Evolutionary conservation across 2,329 filamentous ascomycete species (phyloP).

Genomic region (Rhinocladiella mackenziei): DNA sequence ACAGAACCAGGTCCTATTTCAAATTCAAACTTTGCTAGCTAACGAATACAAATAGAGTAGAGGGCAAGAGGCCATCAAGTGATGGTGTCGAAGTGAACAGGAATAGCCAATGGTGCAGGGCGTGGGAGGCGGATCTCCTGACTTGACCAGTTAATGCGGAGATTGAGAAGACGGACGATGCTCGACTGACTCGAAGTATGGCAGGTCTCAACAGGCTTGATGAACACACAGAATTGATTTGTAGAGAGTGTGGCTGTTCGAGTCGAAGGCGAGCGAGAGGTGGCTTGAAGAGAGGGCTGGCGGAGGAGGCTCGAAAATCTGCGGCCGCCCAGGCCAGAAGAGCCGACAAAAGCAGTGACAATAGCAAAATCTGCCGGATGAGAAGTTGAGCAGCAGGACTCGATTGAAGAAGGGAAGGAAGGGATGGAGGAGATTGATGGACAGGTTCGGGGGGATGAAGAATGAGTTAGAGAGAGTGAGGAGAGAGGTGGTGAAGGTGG

Average conservation of each 20-base stretch:
- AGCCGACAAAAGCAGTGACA: constrained; percentile 9
- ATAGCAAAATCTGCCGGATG: constrained; percentile 2
- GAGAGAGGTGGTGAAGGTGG: constrained; percentile 4
- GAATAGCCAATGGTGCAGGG: constrained; percentile 3
- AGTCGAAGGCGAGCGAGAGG: constrained; percentile 19
- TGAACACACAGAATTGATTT: constrained; percentile 3
- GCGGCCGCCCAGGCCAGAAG: constrained; percentile 6
- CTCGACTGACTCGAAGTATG: background rate
- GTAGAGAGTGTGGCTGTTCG: constrained; percentile 21
- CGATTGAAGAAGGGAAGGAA: constrained; percentile 2
- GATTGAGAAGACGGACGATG: background rate
- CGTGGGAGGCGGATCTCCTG: constrained; percentile 6
- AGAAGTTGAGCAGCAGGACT: constrained; percentile 2
- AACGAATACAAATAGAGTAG: constrained; percentile 4
- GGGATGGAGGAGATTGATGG: constrained; percentile 2
- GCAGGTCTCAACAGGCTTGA: background rate
- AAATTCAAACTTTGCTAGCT: constrained; percentile 2
- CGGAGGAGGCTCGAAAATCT: constrained; percentile 18
- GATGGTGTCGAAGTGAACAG: constrained; percentile 1
- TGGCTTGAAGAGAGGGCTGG: constrained; percentile 16
- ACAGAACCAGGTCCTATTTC: no score
- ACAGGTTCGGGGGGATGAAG: constrained; percentile 1
- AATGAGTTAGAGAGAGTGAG: constrained; percentile 7
- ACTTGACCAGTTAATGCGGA: background rate
- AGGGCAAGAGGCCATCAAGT: constrained; percentile 16